Evolutionary conservation across 2,329 filamentous ascomycete genomes (phyloP).

Genomic region (Penicillium glabrum): DNA sequence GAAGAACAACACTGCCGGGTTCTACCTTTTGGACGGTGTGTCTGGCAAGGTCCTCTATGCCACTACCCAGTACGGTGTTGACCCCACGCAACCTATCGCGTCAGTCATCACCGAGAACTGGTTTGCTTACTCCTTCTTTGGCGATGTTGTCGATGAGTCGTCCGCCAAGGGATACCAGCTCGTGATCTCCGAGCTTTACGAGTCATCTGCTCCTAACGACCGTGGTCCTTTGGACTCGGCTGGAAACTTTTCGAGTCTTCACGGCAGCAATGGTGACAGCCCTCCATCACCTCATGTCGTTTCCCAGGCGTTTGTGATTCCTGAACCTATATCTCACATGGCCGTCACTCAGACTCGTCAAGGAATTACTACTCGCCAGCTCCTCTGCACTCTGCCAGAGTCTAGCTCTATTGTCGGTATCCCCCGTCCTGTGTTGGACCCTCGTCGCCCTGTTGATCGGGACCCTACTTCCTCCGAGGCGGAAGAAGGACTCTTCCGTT

Average conservation of each 20-base stretch:
- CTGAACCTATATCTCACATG: slow-evolving; percentile 74
- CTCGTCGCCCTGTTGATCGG: slow-evolving; percentile 79
- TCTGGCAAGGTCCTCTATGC: slow-evolving; percentile 79
- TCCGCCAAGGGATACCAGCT: slow-evolving; percentile 80
- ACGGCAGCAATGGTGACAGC: slow-evolving; percentile 54
- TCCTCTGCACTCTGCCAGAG: slow-evolving; percentile 75
- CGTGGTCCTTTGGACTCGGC: slow-evolving; percentile 72
- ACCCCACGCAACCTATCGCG: slow-evolving; percentile 69
- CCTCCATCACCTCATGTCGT: slow-evolving; percentile 70
- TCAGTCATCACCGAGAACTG: slow-evolving; percentile 90
- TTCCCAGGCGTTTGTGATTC: slow-evolving; percentile 77
- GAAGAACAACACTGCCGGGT: slow-evolving; percentile 55
- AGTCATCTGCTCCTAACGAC: slow-evolving; percentile 79
- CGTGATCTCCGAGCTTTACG: slow-evolving; percentile 83
- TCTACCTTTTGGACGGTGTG: slow-evolving; percentile 82
- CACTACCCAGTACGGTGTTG: slow-evolving; percentile 69
- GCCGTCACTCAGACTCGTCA: slow-evolving; percentile 86
- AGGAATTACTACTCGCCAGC: slow-evolving; percentile 80
- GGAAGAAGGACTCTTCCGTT: slow-evolving; percentile 79
- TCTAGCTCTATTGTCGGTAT: slow-evolving; percentile 76
- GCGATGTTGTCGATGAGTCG: slow-evolving; percentile 48
- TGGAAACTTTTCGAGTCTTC: slow-evolving; percentile 74
- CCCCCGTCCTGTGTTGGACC: slow-evolving; percentile 76
- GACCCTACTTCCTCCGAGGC: slow-evolving; percentile 77
- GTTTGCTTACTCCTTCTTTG: slow-evolving; percentile 81